Evolutionary conservation across 1,284 basidiomycete species (phyloP).

Genomic region (Naganishia albida): DNA sequence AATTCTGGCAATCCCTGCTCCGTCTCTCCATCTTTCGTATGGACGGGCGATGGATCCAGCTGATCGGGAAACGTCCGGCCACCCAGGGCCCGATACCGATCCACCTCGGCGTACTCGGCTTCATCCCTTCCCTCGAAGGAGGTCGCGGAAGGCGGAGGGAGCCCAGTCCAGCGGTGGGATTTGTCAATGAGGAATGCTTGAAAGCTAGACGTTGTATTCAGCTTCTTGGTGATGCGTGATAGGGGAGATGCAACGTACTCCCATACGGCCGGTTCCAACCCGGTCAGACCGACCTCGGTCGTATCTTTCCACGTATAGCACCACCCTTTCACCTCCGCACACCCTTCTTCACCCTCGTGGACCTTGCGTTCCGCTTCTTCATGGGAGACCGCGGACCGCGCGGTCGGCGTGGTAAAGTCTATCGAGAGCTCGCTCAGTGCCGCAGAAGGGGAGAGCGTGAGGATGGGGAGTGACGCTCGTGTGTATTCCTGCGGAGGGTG

Average conservation of each 20-base stretch:
- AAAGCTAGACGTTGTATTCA: conserved; percentile 38
- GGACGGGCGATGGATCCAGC: too few species aligned
- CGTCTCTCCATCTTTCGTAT: background rate
- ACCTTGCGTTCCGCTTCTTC: conserved; percentile 8
- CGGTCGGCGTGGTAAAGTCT: conserved; percentile 14
- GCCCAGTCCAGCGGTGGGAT: conserved; percentile 42
- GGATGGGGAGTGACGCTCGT: conserved; percentile 60
- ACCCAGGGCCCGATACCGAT: conserved; percentile 31
- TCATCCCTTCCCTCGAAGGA: conserved; percentile 32
- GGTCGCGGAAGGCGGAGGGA: conserved; percentile 37
- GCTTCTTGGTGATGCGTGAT: too few species aligned
- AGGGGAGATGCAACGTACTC: conserved; percentile 60
- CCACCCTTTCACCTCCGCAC: conserved; percentile 56
- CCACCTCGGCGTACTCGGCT: conserved; percentile 46
- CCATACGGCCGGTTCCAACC: conserved; percentile 68
- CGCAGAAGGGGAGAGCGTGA: conserved; percentile 56
- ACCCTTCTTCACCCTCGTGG: conserved; percentile 33
- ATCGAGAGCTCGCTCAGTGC: conserved; percentile 45
- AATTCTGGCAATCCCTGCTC: conserved; percentile 51
- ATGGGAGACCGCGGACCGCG: conserved; percentile 9
- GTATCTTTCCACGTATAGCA: conserved; percentile 71
- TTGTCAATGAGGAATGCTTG: conserved; percentile 45
- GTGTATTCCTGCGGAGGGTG: conserved; percentile 66
- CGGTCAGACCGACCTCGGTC: conserved; percentile 33
- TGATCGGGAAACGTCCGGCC: conserved; percentile 25